phyloP scores from a whole-genome alignment of 768 basidiomycete genomes.

The Pleurotus giganteus region DNA sequence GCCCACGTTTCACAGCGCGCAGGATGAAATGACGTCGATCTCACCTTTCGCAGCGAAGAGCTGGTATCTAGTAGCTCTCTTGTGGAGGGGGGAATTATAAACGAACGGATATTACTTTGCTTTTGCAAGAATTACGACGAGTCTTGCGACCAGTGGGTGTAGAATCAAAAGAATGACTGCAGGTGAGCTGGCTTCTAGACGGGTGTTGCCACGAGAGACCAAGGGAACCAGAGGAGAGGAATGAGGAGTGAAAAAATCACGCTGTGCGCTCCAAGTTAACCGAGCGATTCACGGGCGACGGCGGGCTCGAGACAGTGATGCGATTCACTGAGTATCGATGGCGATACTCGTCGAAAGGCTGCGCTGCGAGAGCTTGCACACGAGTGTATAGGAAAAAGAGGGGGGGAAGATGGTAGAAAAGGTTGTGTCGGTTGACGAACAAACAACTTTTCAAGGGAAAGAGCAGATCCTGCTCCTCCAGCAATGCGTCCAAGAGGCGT shows the following conservation, averaged over 20 bases:
- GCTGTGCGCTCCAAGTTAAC: conserved; percentile 51
- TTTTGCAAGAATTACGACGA: conserved; percentile 1
- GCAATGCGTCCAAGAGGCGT: conserved; percentile 50
- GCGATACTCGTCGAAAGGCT: conserved; percentile 11
- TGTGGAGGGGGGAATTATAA: neutral
- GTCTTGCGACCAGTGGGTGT: neutral
- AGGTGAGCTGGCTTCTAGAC: conserved; percentile 26
- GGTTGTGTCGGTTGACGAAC: conserved; percentile 44
- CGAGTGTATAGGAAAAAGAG: conserved; percentile 22
- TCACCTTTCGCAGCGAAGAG: neutral
- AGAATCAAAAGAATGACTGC: conserved; percentile 22
- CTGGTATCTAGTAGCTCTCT: too few species aligned
- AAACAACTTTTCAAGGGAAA: conserved; percentile 52
- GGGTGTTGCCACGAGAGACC: conserved; percentile 26
- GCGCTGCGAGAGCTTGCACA: conserved; percentile 21
- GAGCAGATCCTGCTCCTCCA: conserved; percentile 25
- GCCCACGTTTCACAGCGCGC: conserved; percentile 4
- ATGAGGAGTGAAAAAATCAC: conserved; percentile 23
- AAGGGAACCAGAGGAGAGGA: conserved; percentile 16
- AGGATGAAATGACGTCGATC: conserved; percentile 4
- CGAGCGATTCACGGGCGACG: conserved; percentile 37
- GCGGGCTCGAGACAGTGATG: neutral
- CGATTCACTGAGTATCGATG: conserved; percentile 4
- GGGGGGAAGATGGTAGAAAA: conserved; percentile 28
- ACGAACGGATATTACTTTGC: conserved; percentile 8